These are phyloP conservation scores for Dillenia suffruticosa DNA, from an alignment of 164 flowering plant genomes.

Conservation along the genomic window DNA sequence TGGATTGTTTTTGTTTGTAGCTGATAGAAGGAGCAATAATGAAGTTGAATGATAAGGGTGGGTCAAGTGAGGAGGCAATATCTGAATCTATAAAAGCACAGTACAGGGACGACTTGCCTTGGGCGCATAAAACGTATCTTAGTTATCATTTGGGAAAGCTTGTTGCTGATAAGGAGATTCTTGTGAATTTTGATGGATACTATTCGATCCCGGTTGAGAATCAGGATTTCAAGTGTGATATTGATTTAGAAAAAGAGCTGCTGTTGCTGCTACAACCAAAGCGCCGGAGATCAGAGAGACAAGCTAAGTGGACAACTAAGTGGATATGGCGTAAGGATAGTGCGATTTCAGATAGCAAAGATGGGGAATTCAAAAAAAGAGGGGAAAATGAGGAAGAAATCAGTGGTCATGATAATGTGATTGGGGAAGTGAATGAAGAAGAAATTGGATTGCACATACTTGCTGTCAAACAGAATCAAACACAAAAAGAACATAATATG, in stretches of 20 bases:
- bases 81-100: constrained; percentile 23
- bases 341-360: no score
- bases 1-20: constrained; percentile 12
- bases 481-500: no score
- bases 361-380: no score
- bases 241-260: background rate
- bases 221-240: background rate
- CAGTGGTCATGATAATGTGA: no score
- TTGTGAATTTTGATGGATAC: background rate
- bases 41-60: constrained; percentile 33
- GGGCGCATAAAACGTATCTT: constrained; percentile 28
- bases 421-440: no score
- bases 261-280: background rate
- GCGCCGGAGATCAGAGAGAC: background rate
- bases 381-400: no score
- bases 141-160: constrained; percentile 36
- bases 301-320: background rate
- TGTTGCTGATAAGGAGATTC: constrained; percentile 26
- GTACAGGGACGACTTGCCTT: constrained; percentile 28
- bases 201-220: constrained; percentile 16
- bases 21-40: constrained; percentile 36
- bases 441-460: no score
- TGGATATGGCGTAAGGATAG: background rate
- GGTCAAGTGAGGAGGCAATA: constrained; percentile 34
- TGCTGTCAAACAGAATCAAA: no score